Base-by-base conservation (phyloP, 495 filamentous ascomycete species). In the Jackrogersella multiformis region DNA sequence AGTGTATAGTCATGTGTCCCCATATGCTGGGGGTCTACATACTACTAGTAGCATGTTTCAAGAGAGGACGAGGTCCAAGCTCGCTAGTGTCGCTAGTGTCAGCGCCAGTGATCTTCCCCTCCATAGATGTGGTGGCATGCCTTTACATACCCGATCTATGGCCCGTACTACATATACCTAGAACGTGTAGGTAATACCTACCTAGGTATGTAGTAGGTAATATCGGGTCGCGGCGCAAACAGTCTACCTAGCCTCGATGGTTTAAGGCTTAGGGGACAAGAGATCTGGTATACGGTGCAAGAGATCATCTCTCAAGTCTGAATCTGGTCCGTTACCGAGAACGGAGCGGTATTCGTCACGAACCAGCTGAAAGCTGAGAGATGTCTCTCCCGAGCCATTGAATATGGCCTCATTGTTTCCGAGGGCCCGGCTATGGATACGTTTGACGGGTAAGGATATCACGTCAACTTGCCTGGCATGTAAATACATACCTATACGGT, bases 1-100 rank as follows among this genome's bases (percentile, higher is more conserved):
- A 46, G 46, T 35, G 59, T 18, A 28, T 35, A 35, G 59, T 42
- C 32, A 44, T 32, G 66, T 42, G 39, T 48, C n/a, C n/a, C 21
- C 8, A 46, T 32, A 51, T 18, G 49, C 26, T 52, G 36, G 39
- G 32, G 48, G 32, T 55, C 20, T 53, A n/a, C n/a, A n/a, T n/a
- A n/a, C n/a, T n/a, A n/a, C n/a, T n/a, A n/a, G n/a, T n/a, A n/a
- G 34, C n/a, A 20, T 44, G 55, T 69, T 56, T 54, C 55, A 55
- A 55, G 60, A 51, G 57, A n/a, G 39, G 54, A 62, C 59, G 53
- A 23, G 16, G 58, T 57, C 44, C 36, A 44, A 61, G 57, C 48
- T 46, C 51, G 6, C 41, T 21, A 7, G 26, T n/a, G 26, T 30
- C 3, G 3, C 26, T 30, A 30, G n/a, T n/a, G n/a, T n/a, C n/a